These are phyloP conservation scores for Triadica sebifera DNA, from an alignment of 345 rosid genomes.

Conservation along the genomic window DNA sequence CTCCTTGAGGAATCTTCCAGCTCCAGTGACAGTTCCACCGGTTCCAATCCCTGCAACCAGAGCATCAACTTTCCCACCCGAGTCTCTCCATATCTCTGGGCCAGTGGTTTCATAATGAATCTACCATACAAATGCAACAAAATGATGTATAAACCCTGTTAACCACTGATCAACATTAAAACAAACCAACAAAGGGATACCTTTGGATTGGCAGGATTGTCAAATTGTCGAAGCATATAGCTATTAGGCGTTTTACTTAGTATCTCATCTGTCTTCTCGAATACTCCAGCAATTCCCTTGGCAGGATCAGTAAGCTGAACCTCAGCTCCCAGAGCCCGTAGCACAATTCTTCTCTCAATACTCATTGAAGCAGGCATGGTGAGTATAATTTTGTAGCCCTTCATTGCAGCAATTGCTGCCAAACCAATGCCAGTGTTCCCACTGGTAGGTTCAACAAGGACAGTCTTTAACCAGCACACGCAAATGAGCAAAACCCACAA, in stretches of 20 bases:
- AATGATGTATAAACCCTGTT: background rate
- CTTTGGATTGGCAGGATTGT: constrained; percentile 70
- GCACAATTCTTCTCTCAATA: constrained; percentile 59
- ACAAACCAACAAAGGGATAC: constrained; percentile 22
- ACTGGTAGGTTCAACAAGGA: constrained; percentile 54
- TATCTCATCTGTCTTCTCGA: constrained; percentile 57
- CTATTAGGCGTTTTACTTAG: constrained; percentile 51
- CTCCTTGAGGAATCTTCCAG: constrained; percentile 69
- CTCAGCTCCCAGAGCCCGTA: constrained; percentile 76
- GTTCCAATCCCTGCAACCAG: constrained; percentile 85
- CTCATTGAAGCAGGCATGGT: constrained; percentile 56
- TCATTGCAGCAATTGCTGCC: constrained; percentile 64
- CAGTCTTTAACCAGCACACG: constrained; percentile 32
- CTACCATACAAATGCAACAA: constrained; percentile 33
- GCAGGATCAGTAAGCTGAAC: constrained; percentile 46
- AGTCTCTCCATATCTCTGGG: constrained; percentile 74
- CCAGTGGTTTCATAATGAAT: constrained; percentile 75
- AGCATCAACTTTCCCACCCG: constrained; percentile 74
- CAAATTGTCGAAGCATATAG: constrained; percentile 52
- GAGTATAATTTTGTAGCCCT: constrained; percentile 59
- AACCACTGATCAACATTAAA: constrained; percentile 48
- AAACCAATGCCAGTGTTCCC: constrained; percentile 83
- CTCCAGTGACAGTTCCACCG: constrained; percentile 79
- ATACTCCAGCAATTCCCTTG: constrained; percentile 38
- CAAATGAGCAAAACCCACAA: background rate